A percentile compares a stretch with the other conserved stretches of the same genome.
phyloP scores from a whole-genome alignment of 176 grass and related monocot species.

The Echinochloa phyllopogon region DNA sequence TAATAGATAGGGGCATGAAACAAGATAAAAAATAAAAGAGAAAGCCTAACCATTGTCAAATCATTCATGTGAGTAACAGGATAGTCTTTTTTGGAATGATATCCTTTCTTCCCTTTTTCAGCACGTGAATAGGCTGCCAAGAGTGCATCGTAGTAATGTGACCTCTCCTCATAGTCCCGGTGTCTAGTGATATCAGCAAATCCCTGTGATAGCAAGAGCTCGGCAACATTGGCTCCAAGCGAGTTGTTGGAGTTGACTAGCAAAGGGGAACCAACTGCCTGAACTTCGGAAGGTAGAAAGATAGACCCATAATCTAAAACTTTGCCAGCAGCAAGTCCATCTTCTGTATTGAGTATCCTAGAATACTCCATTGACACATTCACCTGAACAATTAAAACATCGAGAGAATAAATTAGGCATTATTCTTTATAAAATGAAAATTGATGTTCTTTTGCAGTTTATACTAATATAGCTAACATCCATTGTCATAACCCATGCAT shows the following conservation, averaged over 20 bases:
- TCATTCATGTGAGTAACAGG: slow-evolving; percentile 79
- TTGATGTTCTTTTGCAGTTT: too few species aligned
- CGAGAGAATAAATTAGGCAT: too few species aligned
- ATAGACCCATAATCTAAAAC: slow-evolving; percentile 85
- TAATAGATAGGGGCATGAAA: background rate
- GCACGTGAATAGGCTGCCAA: slow-evolving; percentile 73
- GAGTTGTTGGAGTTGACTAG: slow-evolving; percentile 21
- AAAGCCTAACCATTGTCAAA: slow-evolving; percentile 64
- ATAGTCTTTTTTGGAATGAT: slow-evolving; percentile 66
- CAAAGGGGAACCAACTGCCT: slow-evolving; percentile 46
- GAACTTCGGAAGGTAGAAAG: slow-evolving; percentile 56
- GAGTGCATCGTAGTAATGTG: slow-evolving; percentile 80
- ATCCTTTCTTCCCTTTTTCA: slow-evolving; percentile 78
- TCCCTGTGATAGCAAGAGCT: slow-evolving; percentile 73
- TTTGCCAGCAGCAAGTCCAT: slow-evolving; percentile 45
- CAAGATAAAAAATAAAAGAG: background rate
- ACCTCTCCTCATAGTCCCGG: slow-evolving; percentile 88
- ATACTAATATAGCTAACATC: too few species aligned
- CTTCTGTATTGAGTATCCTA: slow-evolving; percentile 58
- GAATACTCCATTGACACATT: slow-evolving; percentile 75
- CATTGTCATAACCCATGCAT: background rate
- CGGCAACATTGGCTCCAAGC: slow-evolving; percentile 64
- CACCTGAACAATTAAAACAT: too few species aligned
- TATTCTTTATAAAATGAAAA: too few species aligned
- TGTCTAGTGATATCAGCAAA: slow-evolving; percentile 70